phyloP scores from a whole-genome alignment of 2,329 filamentous ascomycete genomes.

The Dactylellina cionopaga region DNA sequence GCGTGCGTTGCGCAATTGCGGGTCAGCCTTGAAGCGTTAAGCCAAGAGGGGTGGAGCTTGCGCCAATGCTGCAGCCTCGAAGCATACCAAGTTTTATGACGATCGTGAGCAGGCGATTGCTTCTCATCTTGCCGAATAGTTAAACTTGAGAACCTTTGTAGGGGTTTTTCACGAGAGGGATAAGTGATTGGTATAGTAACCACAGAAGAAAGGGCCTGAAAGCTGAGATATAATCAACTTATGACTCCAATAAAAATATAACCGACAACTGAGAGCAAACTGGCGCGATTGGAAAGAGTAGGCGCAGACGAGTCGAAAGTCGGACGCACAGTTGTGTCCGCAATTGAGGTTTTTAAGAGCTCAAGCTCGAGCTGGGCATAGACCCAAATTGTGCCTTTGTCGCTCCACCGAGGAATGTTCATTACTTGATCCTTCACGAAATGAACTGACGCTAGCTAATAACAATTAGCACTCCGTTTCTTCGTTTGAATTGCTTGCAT shows the following conservation, averaged over 20 bases:
- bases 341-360: constrained; percentile 8
- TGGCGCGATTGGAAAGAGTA: constrained; percentile 8
- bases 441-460: neutral
- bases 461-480: neutral
- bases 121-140: constrained; percentile 32
- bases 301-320: neutral
- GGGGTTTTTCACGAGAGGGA: too few species aligned
- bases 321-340: neutral
- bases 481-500: neutral
- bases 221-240: too few species aligned
- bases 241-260: neutral
- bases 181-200: too few species aligned
- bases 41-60: neutral
- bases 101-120: constrained; percentile 68
- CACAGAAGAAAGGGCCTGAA: too few species aligned
- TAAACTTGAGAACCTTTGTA: too few species aligned
- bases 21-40: constrained; percentile 16
- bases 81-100: constrained; percentile 86
- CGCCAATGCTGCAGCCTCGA: constrained; percentile 5
- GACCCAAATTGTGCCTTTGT: neutral
- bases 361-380: neutral
- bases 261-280: too few species aligned
- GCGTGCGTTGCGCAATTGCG: constrained; percentile 34
- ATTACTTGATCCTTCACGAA: constrained; percentile 27
- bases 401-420: neutral